phyloP scores from a whole-genome alignment of 148 eudicot species.

The Amaranthus hypochondriacus region DNA sequence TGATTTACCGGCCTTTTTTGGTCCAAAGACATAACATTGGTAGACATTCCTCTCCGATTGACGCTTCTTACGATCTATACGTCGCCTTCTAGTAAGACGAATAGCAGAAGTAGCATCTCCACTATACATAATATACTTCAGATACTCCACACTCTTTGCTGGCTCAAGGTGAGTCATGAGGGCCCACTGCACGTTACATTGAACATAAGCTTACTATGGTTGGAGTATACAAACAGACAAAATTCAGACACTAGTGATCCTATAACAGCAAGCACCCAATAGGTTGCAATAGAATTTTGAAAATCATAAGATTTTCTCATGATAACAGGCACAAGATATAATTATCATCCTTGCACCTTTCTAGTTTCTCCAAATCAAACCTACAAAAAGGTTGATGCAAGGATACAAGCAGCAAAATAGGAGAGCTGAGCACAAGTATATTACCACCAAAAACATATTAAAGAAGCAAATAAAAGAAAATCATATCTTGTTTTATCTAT shows the following conservation, averaged over 20 bases:
- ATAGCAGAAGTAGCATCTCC: constrained; percentile 84
- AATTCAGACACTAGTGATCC: neutral
- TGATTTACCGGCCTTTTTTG: constrained; percentile 79
- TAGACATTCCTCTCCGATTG: constrained; percentile 81
- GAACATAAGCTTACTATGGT: constrained; percentile 1
- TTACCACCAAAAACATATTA: neutral
- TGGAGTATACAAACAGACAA: neutral
- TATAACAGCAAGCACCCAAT: too few relatives aligned
- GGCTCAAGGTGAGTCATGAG: constrained; percentile 93
- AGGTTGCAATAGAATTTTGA: neutral
- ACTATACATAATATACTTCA: constrained; percentile 75
- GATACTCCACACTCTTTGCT: constrained; percentile 72
- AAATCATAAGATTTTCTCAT: neutral
- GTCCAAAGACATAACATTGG: constrained; percentile 96
- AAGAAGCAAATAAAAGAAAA: neutral
- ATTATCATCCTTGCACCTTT: neutral
- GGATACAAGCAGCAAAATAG: too few relatives aligned
- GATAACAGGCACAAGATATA: neutral
- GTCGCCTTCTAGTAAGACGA: constrained; percentile 73
- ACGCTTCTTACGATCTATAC: constrained; percentile 75
- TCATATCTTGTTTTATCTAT: too few relatives aligned
- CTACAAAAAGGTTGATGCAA: neutral
- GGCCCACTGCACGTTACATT: constrained; percentile 65
- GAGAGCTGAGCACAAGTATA: neutral
- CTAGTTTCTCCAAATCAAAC: too few relatives aligned